Evolutionary conservation across 345 rosid genomes (phyloP).

Genomic region (Sisymbrium altissimum): DNA sequence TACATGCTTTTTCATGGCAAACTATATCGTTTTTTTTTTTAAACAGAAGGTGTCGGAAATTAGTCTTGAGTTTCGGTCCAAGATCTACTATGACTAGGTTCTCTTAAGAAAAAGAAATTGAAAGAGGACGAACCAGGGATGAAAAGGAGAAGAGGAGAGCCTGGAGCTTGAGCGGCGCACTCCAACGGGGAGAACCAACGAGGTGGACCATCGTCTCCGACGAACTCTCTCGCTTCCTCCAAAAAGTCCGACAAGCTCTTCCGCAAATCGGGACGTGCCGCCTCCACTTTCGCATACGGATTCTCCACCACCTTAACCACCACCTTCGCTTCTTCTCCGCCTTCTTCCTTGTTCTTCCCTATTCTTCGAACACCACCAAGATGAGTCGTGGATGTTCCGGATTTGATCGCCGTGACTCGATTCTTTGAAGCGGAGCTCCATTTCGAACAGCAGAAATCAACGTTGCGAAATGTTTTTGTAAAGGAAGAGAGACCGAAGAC

Average conservation of each 20-base stretch:
- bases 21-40: neutral
- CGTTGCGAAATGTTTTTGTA: neutral
- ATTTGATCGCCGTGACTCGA: conserved; percentile 5
- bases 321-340: neutral
- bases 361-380: neutral
- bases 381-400: neutral
- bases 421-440: neutral
- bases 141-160: conserved; percentile 53
- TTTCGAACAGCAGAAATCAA: neutral
- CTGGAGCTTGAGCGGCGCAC: conserved; percentile 23
- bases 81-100: neutral
- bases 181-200: conserved; percentile 71
- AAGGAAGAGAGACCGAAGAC: neutral
- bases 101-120: neutral
- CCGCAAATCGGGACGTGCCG: conserved; percentile 21
- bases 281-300: conserved; percentile 14
- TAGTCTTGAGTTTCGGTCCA: neutral
- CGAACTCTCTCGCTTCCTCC: conserved; percentile 28
- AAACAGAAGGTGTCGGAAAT: neutral
- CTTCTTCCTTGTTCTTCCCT: neutral
- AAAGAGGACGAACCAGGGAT: conserved; percentile 43
- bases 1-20: neutral
- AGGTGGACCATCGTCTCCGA: conserved; percentile 51
- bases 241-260: conserved; percentile 43
- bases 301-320: neutral